phyloP scores from a whole-genome alignment of 2,329 filamentous ascomycete species.

The Beauveria varroae region DNA sequence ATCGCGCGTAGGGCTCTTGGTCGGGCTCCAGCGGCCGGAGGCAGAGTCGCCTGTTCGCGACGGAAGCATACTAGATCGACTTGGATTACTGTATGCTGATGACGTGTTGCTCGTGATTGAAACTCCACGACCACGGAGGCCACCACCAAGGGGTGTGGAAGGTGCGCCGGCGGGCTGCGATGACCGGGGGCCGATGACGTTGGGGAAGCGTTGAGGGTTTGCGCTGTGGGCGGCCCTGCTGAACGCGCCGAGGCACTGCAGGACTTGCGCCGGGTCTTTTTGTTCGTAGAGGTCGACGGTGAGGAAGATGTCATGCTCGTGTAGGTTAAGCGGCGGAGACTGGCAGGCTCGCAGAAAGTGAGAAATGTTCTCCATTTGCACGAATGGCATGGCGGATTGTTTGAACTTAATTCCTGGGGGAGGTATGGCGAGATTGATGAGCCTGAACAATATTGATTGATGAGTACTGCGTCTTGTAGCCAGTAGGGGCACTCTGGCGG shows the following conservation, averaged over 20 bases:
- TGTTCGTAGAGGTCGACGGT: slow-evolving; percentile 94
- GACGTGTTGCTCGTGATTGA: slow-evolving; percentile 55
- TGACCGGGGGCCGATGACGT: slow-evolving; percentile 64
- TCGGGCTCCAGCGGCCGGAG: slow-evolving; percentile 53
- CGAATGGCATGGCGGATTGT: slow-evolving; percentile 89
- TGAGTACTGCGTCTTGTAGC: slow-evolving; percentile 10
- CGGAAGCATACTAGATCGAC: slow-evolving; percentile 31
- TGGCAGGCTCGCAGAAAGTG: slow-evolving; percentile 90
- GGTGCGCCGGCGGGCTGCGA: slow-evolving; percentile 48
- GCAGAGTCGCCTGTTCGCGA: slow-evolving; percentile 46
- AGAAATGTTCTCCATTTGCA: slow-evolving; percentile 99
- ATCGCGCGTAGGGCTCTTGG: slow-evolving; percentile 53
- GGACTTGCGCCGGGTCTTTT: slow-evolving; percentile 92
- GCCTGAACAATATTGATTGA: slow-evolving; percentile 41
- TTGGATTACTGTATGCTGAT: slow-evolving; percentile 35
- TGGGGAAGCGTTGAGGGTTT: slow-evolving; percentile 67
- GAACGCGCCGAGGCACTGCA: slow-evolving; percentile 88
- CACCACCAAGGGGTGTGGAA: slow-evolving; percentile 34
- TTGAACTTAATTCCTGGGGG: slow-evolving; percentile 83
- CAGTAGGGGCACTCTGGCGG: neutral
- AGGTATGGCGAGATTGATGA: slow-evolving; percentile 73
- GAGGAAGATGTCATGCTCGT: slow-evolving; percentile 90
- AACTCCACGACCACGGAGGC: slow-evolving; percentile 36
- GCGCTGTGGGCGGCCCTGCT: slow-evolving; percentile 74
- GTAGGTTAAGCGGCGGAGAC: slow-evolving; percentile 73